Conservation (phyloP, 2,329 filamentous ascomycete species). For the Graphiopsis chlorocephala region DNA sequence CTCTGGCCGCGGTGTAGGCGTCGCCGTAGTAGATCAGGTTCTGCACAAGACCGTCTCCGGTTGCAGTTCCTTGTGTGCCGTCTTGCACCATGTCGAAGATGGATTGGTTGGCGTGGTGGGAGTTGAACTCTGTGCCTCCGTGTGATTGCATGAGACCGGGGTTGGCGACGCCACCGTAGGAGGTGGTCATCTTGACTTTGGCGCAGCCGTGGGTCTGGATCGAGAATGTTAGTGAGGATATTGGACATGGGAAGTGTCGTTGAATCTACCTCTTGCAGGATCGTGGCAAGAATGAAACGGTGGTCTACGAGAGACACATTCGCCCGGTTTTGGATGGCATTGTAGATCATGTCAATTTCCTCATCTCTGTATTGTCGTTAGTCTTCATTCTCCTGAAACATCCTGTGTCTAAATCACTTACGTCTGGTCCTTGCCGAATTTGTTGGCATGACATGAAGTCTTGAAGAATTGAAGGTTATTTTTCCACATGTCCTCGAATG, state of each 20-base stretch:
- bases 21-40: constrained; percentile 34
- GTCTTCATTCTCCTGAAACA: background rate
- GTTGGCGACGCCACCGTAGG: constrained; percentile 40
- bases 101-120: constrained; percentile 33
- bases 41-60: constrained; percentile 44
- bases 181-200: constrained; percentile 40
- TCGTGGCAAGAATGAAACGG: constrained; percentile 43
- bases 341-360: constrained; percentile 39
- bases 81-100: constrained; percentile 44
- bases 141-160: constrained; percentile 49
- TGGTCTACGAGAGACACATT: constrained; percentile 37
- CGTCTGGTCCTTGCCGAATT: constrained; percentile 30
- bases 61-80: constrained; percentile 42
- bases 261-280: constrained; percentile 41
- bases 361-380: constrained; percentile 24
- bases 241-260: background rate
- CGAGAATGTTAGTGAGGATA: background rate
- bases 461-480: constrained; percentile 33
- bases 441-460: constrained; percentile 34
- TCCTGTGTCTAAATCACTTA: background rate
- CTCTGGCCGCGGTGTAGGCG: constrained; percentile 44
- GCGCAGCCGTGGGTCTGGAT: constrained; percentile 41
- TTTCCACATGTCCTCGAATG: constrained; percentile 33
- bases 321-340: constrained; percentile 36
- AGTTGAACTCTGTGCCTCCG: constrained; percentile 35